Evolutionary conservation across 1,139 yeast genomes (phyloP).

Genomic region (Protomyces gravidus): DNA sequence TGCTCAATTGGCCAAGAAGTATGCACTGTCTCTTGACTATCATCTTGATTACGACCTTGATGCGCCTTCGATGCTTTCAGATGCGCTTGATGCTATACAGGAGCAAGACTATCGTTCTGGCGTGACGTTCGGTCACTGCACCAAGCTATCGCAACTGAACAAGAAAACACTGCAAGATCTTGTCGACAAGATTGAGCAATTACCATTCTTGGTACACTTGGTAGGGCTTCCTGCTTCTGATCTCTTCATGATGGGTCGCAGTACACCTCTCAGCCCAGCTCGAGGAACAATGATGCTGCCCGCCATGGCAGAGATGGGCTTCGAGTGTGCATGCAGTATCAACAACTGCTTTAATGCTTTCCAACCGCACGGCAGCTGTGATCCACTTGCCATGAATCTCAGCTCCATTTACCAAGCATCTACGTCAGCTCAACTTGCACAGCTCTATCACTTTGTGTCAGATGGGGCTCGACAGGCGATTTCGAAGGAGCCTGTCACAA

Average conservation of each 20-base stretch:
- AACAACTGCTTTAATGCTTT: constrained; percentile 3
- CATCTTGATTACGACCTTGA: constrained; percentile 7
- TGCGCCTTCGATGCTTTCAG: not conserved
- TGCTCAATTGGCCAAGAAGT: not conserved
- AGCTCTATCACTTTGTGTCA: not conserved
- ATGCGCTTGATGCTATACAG: not conserved
- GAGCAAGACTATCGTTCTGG: too few species aligned
- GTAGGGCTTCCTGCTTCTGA: constrained; percentile 4
- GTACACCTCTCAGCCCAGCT: not conserved
- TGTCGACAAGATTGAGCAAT: not conserved
- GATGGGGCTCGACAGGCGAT: not conserved
- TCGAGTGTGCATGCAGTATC: constrained; percentile 1
- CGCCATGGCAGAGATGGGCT: not conserved
- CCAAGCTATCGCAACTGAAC: not conserved
- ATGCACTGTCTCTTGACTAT: not conserved
- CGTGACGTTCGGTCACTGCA: constrained; percentile 1
- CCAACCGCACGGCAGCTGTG: not conserved
- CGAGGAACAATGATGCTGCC: not conserved
- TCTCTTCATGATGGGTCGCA: constrained; percentile 4
- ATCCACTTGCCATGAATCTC: constrained; percentile 4
- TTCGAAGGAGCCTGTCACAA: not conserved
- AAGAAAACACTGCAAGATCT: not conserved
- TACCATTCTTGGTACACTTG: not conserved
- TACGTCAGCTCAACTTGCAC: not conserved
- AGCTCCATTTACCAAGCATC: not conserved